A percentile compares a stretch with the other conserved stretches of the same genome.
Evolutionary conservation across 352 stramenopile species (phyloP).

Genomic region (Globisporangium solare): DNA sequence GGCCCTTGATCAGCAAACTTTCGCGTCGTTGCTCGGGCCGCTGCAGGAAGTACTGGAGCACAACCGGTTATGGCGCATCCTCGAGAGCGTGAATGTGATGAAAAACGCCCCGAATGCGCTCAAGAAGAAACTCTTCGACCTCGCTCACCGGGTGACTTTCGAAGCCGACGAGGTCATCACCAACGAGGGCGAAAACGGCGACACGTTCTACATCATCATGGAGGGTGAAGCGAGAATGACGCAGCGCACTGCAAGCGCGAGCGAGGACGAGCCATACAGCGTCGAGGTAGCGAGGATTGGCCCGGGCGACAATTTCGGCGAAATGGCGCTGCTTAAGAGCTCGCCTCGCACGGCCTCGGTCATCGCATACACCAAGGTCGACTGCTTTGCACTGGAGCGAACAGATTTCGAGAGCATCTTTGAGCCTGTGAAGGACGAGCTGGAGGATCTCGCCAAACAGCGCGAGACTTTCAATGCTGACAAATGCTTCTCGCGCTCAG

Average conservation of each 20-base stretch:
- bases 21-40: constrained; percentile 87
- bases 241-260: constrained; percentile 17
- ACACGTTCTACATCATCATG: constrained; percentile 65
- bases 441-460: constrained; percentile 27
- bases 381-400: constrained; percentile 68
- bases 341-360: constrained; percentile 66
- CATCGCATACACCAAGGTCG: constrained; percentile 48
- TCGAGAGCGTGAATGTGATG: constrained; percentile 52
- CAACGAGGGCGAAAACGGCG: constrained; percentile 36
- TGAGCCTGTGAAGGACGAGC: constrained; percentile 23
- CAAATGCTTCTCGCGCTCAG: constrained; percentile 40
- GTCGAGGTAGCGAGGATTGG: constrained; percentile 28
- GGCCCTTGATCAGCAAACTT: constrained; percentile 88
- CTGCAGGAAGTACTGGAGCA: constrained; percentile 84
- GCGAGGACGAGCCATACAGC: not conserved
- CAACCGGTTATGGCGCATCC: constrained; percentile 42
- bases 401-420: constrained; percentile 61
- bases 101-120: constrained; percentile 31
- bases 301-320: constrained; percentile 59
- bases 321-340: constrained; percentile 40
- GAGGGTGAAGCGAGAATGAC: constrained; percentile 38
- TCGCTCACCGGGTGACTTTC: constrained; percentile 32
- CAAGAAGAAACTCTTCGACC: constrained; percentile 44
- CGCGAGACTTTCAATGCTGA: constrained; percentile 30
- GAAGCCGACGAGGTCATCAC: constrained; percentile 40